A percentile compares a stretch with the other conserved stretches of the same genome.
phyloP scores from a whole-genome alignment of 2,329 filamentous ascomycete species.

The Epichloe aotearoae region DNA sequence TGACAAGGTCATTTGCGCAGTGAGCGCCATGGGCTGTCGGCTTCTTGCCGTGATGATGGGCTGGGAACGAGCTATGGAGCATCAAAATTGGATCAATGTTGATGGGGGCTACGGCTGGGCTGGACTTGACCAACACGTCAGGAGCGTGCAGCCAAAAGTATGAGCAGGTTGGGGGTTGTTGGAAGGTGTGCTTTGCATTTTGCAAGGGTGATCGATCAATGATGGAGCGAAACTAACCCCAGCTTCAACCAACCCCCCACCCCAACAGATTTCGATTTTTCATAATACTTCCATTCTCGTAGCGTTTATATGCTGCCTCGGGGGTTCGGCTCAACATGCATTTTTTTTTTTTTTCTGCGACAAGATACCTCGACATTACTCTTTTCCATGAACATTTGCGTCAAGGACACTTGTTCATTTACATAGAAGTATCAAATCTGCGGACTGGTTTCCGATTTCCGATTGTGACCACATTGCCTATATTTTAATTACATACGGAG shows the following conservation, averaged over 20 bases:
- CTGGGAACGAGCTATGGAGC: conserved; percentile 54
- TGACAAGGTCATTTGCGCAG: conserved; percentile 63
- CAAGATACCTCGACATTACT: background rate
- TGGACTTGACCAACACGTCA: conserved; percentile 24
- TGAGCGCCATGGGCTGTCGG: conserved; percentile 60
- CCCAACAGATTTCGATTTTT: background rate
- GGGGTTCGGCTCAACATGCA: background rate
- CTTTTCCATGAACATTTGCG: too few relatives aligned
- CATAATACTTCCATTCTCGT: background rate
- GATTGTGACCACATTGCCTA: too few relatives aligned
- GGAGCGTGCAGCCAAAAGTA: background rate
- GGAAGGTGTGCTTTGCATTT: background rate
- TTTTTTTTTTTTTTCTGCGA: background rate
- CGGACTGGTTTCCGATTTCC: too few relatives aligned
- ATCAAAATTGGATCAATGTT: conserved; percentile 62
- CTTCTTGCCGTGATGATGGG: conserved; percentile 77
- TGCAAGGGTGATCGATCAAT: too few relatives aligned
- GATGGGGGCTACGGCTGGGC: conserved; percentile 56
- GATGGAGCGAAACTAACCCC: too few relatives aligned
- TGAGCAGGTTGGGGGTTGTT: background rate
- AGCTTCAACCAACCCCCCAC: too few relatives aligned
- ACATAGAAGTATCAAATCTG: too few relatives aligned
- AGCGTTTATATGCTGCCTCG: background rate
- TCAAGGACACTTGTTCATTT: too few relatives aligned
- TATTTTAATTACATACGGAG: too few relatives aligned